Conservation (phyloP, 441 rosid genomes). For the Aquilaria agallochum region DNA sequence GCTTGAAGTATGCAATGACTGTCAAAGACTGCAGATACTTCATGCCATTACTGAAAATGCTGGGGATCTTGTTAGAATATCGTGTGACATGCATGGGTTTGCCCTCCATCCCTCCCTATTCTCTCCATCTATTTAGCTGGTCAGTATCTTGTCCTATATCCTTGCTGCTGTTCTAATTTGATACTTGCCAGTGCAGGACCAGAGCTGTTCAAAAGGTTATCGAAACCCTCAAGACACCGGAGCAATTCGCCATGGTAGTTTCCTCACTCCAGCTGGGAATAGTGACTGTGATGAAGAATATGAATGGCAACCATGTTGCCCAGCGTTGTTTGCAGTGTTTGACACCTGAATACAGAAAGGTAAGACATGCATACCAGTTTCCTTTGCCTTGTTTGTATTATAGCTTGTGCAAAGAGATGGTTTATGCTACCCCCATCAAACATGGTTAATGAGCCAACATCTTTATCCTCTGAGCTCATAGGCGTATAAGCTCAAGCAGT, state of each 20-base stretch:
- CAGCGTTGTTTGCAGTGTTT: constrained; percentile 69
- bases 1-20: constrained; percentile 75
- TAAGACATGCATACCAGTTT: constrained; percentile 15
- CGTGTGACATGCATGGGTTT: constrained; percentile 88
- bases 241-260: constrained; percentile 50
- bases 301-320: constrained; percentile 76
- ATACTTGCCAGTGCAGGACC: constrained; percentile 38
- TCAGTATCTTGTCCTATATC: neutral
- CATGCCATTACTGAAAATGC: constrained; percentile 47
- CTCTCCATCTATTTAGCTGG: neutral
- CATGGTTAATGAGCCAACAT: too few relatives aligned
- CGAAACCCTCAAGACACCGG: constrained; percentile 49
- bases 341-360: constrained; percentile 51
- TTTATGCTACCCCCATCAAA: too few relatives aligned
- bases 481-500: too few relatives aligned
- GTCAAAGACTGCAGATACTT: constrained; percentile 62
- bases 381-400: neutral
- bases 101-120: constrained; percentile 19
- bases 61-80: constrained; percentile 62
- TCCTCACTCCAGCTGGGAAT: constrained; percentile 61
- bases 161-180: constrained; percentile 5
- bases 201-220: constrained; percentile 80
- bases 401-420: too few relatives aligned
- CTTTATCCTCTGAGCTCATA: too few relatives aligned
- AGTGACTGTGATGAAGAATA: constrained; percentile 68